Conservation (phyloP, 768 basidiomycete species). For the Tubosaeta sp. region DNA sequence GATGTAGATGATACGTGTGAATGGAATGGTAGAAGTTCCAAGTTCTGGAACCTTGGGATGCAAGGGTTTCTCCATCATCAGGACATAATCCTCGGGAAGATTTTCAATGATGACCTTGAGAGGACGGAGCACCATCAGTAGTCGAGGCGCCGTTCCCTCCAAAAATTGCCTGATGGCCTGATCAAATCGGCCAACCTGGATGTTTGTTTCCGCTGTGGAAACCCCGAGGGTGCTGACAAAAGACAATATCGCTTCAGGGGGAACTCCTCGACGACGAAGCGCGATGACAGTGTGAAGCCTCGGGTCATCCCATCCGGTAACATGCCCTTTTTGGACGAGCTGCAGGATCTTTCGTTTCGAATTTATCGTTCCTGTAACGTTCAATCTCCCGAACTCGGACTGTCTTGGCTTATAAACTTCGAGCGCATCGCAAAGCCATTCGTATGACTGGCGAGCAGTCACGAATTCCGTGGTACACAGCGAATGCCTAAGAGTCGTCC, state of each 20-base stretch:
- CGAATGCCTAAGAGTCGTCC: constrained; percentile 65
- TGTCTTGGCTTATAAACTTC: constrained; percentile 96
- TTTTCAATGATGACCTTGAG: constrained; percentile 92
- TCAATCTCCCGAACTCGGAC: constrained; percentile 93
- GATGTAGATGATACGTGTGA: constrained; percentile 88
- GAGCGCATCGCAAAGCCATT: constrained; percentile 98
- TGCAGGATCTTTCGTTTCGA: constrained; percentile 93
- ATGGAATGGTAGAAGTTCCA: constrained; percentile 76
- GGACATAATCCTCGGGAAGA: constrained; percentile 76
- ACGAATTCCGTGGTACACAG: constrained; percentile 96
- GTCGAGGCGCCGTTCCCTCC: constrained; percentile 80
- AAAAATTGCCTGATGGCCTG: constrained; percentile 84
- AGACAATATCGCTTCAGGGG: constrained; percentile 91
- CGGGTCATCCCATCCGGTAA: constrained; percentile 95
- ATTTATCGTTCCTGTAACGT: constrained; percentile 90
- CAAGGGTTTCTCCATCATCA: constrained; percentile 83
- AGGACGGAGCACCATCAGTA: constrained; percentile 88
- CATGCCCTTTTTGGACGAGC: constrained; percentile 80
- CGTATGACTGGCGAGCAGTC: constrained; percentile 92
- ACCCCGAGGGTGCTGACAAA: constrained; percentile 96
- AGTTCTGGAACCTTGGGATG: constrained; percentile 92
- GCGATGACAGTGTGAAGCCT: constrained; percentile 96
- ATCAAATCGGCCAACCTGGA: constrained; percentile 87
- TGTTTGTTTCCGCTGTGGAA: constrained; percentile 77
- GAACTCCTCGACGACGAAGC: constrained; percentile 89